Percentiles rank a stretch among this genome's conserved stretches.
Evolutionary conservation across 768 basidiomycete genomes (phyloP).

Genomic region (Agrocybe chaxingu): DNA sequence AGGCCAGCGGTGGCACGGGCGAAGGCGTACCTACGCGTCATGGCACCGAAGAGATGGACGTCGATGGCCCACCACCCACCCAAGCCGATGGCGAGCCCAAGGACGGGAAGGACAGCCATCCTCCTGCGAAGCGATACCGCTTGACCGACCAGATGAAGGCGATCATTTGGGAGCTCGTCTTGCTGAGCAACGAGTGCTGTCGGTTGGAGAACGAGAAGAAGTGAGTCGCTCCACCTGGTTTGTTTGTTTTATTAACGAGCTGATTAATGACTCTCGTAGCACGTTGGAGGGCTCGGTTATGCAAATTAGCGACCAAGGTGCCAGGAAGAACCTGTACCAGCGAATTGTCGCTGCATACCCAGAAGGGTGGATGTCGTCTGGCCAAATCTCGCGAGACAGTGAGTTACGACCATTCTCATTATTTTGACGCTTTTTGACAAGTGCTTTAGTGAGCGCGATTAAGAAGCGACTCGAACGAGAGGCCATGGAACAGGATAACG

Average conservation of each 20-base stretch:
- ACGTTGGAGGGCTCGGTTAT: slow-evolving; percentile 67
- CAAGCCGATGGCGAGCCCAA: slow-evolving; percentile 16
- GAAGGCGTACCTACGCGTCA: slow-evolving; percentile 40
- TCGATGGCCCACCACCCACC: slow-evolving; percentile 19
- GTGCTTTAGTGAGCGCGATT: slow-evolving; percentile 70
- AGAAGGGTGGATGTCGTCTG: slow-evolving; percentile 80
- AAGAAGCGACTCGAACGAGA: slow-evolving; percentile 81
- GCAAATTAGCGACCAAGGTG: slow-evolving; percentile 77
- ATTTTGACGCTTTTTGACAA: neutral
- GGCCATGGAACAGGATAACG: slow-evolving; percentile 54
- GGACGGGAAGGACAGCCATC: slow-evolving; percentile 37
- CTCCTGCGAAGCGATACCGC: slow-evolving; percentile 74
- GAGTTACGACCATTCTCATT: slow-evolving; percentile 17
- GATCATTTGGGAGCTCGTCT: slow-evolving; percentile 77
- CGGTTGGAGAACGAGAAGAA: slow-evolving; percentile 51
- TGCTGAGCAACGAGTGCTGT: slow-evolving; percentile 81
- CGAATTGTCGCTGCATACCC: slow-evolving; percentile 79
- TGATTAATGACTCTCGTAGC: slow-evolving; percentile 15
- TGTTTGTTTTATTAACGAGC: slow-evolving; percentile 1
- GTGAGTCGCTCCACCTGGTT: slow-evolving; percentile 19
- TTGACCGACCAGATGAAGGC: slow-evolving; percentile 80
- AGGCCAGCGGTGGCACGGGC: slow-evolving; percentile 27
- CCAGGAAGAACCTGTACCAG: slow-evolving; percentile 78
- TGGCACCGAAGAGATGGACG: slow-evolving; percentile 46
- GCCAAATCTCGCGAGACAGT: slow-evolving; percentile 88